A percentile compares a stretch with the other conserved stretches of the same genome.
Conservation (phyloP, 345 rosid species). For the Citrus sp. region DNA sequence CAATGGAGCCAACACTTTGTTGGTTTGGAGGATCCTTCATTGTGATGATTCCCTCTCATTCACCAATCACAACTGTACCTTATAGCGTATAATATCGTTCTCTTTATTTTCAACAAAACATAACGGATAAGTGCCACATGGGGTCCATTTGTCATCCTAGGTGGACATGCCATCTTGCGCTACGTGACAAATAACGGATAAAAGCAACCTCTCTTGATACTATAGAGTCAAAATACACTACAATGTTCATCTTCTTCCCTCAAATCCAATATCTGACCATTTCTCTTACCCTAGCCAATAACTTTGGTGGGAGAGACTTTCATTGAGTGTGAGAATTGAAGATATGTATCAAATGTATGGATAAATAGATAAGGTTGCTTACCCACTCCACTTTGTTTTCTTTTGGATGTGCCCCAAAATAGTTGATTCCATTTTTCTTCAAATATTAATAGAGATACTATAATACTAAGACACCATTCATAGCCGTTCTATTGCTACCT, state of each 20-base stretch:
- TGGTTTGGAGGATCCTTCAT: slow-evolving; percentile 18
- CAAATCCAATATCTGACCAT: background rate
- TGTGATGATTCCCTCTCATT: slow-evolving; percentile 5
- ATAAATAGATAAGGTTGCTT: slow-evolving; percentile 45
- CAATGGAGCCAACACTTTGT: too few relatives aligned
- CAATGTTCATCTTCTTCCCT: background rate
- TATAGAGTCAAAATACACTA: slow-evolving; percentile 15
- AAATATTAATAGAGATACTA: background rate
- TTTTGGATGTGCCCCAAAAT: background rate
- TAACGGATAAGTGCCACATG: slow-evolving; percentile 45
- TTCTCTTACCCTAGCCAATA: background rate
- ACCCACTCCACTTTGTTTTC: slow-evolving; percentile 1
- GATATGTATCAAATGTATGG: slow-evolving; percentile 19
- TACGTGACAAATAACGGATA: slow-evolving; percentile 23
- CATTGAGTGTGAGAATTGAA: background rate
- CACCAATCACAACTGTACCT: slow-evolving; percentile 16
- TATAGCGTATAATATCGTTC: background rate
- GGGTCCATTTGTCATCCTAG: slow-evolving; percentile 45
- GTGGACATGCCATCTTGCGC: slow-evolving; percentile 14
- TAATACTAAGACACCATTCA: background rate
- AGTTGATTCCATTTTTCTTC: slow-evolving; percentile 8
- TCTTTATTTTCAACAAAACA: slow-evolving; percentile 13
- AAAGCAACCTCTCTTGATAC: slow-evolving; percentile 13
- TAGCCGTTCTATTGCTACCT: background rate
- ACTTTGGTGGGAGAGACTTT: slow-evolving; percentile 5